Percentiles rank a stretch among this genome's conserved stretches.
phyloP scores from a whole-genome alignment of 805 yeast genomes.

The Candida berthetii region DNA sequence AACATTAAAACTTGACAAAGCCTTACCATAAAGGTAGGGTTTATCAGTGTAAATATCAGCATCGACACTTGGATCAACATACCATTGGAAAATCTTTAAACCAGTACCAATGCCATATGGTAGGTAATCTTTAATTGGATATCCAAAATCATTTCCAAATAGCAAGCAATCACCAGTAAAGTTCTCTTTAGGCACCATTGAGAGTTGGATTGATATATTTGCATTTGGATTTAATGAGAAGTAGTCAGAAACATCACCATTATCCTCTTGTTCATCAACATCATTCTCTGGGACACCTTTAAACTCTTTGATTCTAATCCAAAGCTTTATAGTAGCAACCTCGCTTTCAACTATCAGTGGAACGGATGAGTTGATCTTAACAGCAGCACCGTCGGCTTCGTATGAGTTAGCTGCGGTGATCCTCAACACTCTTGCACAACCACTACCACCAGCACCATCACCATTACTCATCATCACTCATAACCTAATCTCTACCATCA shows the following conservation, averaged over 20 bases:
- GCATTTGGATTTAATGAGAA: constrained; percentile 17
- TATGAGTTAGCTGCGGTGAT: constrained; percentile 9
- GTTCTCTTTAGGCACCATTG: constrained; percentile 34
- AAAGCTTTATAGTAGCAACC: constrained; percentile 30
- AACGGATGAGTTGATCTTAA: constrained; percentile 37
- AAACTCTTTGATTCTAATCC: constrained; percentile 40
- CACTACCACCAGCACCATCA: too few relatives aligned
- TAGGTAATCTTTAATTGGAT: constrained; percentile 50
- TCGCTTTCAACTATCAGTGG: constrained; percentile 31
- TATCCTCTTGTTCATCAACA: constrained; percentile 19
- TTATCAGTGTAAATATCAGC: constrained; percentile 56
- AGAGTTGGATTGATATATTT: constrained; percentile 29
- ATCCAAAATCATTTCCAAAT: constrained; percentile 66
- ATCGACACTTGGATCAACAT: constrained; percentile 57
- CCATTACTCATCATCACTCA: too few relatives aligned
- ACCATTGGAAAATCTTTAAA: constrained; percentile 46
- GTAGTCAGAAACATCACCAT: constrained; percentile 21
- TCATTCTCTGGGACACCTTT: constrained; percentile 27
- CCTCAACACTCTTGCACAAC: constrained; percentile 1
- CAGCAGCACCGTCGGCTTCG: constrained; percentile 16
- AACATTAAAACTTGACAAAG: constrained; percentile 48
- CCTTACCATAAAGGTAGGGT: constrained; percentile 61
- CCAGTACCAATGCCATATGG: constrained; percentile 55
- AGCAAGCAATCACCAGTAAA: constrained; percentile 47
- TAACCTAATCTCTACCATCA: too few relatives aligned